Base-by-base conservation (phyloP, 371 early-diverging fungal species). In the Zychaea mexicana region DNA sequence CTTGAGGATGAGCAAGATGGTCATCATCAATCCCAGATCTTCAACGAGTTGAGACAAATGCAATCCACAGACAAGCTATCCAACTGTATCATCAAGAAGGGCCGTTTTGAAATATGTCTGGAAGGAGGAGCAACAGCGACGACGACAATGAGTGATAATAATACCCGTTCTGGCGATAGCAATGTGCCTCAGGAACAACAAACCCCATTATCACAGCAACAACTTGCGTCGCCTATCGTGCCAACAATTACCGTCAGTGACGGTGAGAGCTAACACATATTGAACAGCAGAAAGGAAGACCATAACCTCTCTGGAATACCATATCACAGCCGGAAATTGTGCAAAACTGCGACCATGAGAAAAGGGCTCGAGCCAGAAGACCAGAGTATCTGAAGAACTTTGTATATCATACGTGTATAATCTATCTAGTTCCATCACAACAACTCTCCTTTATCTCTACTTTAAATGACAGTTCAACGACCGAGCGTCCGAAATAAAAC, bases 101-200 rank as follows among this genome's bases (percentile, higher is more conserved):
- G 77, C 46, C 77, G 77, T 32, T 76, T 76, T 71, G 73, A 73
- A 61, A 70, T 76, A 31, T 62, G 63, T 19, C 65, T 75, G 28
- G 67, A 66, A 53, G 57, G 65, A 42, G 59, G 68, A 24, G 36
- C 36, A 36, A 21, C 5, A 36, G 57, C 39, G 19, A n/a, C 26
- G 39, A 36, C 15, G 57, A 28, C 24, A n/a, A 24, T 39, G 42
- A 12, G 27, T 33, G 28, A 55, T 30, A 12, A 8, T 17, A 15
- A 49, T 36, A 36, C 8, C 8, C 9, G n/a, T 21, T 24, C 49
- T 24, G n/a, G 49, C 9, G 2, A 49, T 1, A 49, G n/a, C n/a
- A 36, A 49, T 49, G 15, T 15, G n/a, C 24, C n/a, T 5, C 52
- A 52, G 19, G 22, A 52, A 28, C 52, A 52, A 19, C 7, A 52